Evolutionary conservation across 1,284 basidiomycete species (phyloP).

Genomic region (Trametes versicolor): DNA sequence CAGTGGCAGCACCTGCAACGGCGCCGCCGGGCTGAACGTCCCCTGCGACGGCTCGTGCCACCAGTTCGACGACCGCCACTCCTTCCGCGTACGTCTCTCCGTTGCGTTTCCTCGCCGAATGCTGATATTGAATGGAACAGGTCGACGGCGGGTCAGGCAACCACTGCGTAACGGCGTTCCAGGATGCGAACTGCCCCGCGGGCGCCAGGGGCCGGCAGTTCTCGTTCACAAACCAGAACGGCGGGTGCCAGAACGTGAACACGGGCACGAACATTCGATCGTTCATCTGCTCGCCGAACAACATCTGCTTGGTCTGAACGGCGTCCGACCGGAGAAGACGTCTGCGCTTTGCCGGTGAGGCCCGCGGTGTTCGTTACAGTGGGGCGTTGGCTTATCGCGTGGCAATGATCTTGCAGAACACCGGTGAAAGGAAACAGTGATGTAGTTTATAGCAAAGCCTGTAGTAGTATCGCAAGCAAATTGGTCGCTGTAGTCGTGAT

Average conservation of each 20-base stretch:
- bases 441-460: no score
- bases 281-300: not conserved
- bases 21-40: not conserved
- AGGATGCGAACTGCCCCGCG: not conserved
- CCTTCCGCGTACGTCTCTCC: not conserved
- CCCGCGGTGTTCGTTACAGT: no score
- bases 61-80: not conserved
- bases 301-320: not conserved
- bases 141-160: not conserved
- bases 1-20: not conserved
- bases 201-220: not conserved
- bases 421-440: no score
- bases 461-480: no score
- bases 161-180: not conserved
- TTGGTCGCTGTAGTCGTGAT: no score
- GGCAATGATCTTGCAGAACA: no score
- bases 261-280: not conserved
- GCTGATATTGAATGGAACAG: not conserved
- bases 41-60: conserved; percentile 4
- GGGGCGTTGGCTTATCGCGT: no score
- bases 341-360: no score
- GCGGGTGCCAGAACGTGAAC: not conserved
- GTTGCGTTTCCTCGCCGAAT: no score
- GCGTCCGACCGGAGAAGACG: not conserved
- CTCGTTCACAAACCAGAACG: not conserved